phyloP scores from a whole-genome alignment of 192 early-diverging fungal species.

The Backusella luteola region DNA sequence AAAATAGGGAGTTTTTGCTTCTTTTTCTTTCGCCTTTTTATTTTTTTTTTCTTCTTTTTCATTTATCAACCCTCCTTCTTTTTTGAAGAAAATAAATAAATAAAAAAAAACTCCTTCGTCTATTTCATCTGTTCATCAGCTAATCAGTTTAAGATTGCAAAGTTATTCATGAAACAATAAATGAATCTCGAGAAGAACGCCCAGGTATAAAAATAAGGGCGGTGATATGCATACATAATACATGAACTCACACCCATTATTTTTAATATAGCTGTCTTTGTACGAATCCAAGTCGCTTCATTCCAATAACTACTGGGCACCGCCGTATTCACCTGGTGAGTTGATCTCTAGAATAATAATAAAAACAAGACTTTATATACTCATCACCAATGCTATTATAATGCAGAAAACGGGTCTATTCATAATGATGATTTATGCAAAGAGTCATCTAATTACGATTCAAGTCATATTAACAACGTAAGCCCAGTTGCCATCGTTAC shows the following conservation, averaged over 20 bases:
- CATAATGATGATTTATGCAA: neutral
- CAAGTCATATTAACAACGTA: neutral
- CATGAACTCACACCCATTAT: neutral
- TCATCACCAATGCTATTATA: neutral
- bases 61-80: neutral
- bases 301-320: constrained; percentile 15
- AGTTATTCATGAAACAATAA: constrained; percentile 17
- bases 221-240: neutral
- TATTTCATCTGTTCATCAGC: neutral
- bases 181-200: constrained; percentile 23
- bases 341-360: neutral
- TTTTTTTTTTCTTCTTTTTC: neutral
- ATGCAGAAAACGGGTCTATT: neutral
- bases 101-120: neutral
- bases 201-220: constrained; percentile 9
- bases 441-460: neutral
- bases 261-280: constrained; percentile 14
- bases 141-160: constrained; percentile 6
- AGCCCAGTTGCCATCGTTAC: neutral
- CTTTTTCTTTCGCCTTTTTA: neutral
- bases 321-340: neutral
- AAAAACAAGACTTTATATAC: neutral
- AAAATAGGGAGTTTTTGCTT: neutral
- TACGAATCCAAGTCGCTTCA: constrained; percentile 9
- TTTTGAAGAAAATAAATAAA: neutral